Evolutionary conservation across 768 basidiomycete species (phyloP).

Genomic region (Mycena polygramma): DNA sequence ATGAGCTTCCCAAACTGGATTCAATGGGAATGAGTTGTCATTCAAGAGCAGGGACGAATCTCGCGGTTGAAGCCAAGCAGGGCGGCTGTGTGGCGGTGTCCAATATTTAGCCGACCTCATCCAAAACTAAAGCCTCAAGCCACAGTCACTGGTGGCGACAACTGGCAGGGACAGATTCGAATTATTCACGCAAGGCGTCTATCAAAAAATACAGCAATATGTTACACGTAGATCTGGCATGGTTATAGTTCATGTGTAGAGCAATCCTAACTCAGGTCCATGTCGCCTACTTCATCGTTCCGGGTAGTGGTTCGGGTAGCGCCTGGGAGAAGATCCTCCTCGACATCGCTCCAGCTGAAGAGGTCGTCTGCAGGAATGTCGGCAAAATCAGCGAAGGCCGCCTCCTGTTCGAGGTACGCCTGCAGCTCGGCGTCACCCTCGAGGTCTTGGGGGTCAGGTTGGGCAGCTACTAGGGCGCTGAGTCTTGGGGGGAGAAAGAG

Average conservation of each 20-base stretch:
- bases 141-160: too few relatives aligned
- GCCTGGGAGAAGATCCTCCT: constrained; percentile 6
- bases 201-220: constrained; percentile 19
- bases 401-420: constrained; percentile 31
- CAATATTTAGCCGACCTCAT: too few relatives aligned
- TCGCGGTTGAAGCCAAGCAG: too few relatives aligned
- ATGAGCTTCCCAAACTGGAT: too few relatives aligned
- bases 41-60: too few relatives aligned
- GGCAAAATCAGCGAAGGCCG: constrained; percentile 34
- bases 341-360: constrained; percentile 27
- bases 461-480: not conserved
- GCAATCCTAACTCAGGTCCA: constrained; percentile 25
- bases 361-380: constrained; percentile 35
- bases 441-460: not conserved
- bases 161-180: too few relatives aligned
- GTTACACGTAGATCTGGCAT: constrained; percentile 7
- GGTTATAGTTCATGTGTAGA: not conserved
- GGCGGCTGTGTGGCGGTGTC: too few relatives aligned
- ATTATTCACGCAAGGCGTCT: too few relatives aligned
- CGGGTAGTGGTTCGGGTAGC: not conserved
- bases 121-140: too few relatives aligned
- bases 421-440: constrained; percentile 24
- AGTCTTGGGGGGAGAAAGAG: not conserved
- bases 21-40: too few relatives aligned
- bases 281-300: constrained; percentile 2